Base-by-base conservation (phyloP, 345 rosid species). In the Populus euphratica region DNA sequence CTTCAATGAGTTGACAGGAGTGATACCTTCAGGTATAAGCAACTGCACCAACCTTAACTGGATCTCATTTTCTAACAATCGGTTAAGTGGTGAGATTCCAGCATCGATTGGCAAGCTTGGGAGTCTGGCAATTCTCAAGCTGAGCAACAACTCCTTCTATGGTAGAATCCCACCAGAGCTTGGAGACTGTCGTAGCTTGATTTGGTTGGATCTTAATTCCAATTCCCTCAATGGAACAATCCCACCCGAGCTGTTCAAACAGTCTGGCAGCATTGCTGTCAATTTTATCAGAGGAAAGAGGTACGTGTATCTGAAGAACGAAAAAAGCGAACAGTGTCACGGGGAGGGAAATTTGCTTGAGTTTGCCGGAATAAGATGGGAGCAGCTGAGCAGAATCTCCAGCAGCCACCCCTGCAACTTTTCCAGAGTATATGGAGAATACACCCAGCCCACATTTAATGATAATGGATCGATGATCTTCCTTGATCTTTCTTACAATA, bases 271-370 rank as follows among this genome's bases (percentile, higher is more conserved):
- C 64, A 89, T 96, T 31, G 92, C 90, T 0, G 98, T 85, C 5
- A 91, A 93, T 86, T 87, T 90, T 75, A 86, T 93, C 29, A 81
- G 90, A 1, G 99, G 98, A 10, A 96, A 92, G 89, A 88, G 87
- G 81, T 96, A 84, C 31, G 91, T 84, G 16, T 96, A 94, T 62
- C 85, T 92, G 16, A 94, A 88, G 88, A 96, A 94, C 67, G 93
- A 91, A 50, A 93, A 94, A 62, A 92, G 93, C 76, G 91, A 83
- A 70, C 86, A 71, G 66, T 96, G 99, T 80, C 97, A 94, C 4
- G 99, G 99, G 38, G 91, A 96, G 8, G 99, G 99, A 62, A 92
- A 89, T 77, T 85, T 96, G 84, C 97, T 96, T 0, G 99, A 96
- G 68, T 96, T 90, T 66, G 90, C 92, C 6, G 99, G 99, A 56